A percentile compares a stretch with the other conserved stretches of the same genome.
Conservation (phyloP, 2,329 filamentous ascomycete genomes). For the Parascedosporium putredinis region DNA sequence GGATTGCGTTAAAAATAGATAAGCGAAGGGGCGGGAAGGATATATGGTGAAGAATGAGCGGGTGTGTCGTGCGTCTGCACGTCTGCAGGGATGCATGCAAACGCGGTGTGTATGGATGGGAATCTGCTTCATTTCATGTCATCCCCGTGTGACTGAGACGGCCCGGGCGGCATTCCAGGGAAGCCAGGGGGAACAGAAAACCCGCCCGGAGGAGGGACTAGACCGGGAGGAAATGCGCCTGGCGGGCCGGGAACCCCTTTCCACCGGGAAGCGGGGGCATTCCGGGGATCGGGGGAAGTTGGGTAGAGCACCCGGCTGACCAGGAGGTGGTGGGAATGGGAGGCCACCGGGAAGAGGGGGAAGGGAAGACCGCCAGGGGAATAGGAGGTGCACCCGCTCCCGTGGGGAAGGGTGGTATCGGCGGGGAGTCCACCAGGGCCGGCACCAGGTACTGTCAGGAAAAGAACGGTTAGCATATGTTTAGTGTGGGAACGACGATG, state of each 20-base stretch:
- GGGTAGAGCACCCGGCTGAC: slow-evolving; percentile 20
- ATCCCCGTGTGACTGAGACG: background rate
- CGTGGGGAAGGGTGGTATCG: slow-evolving; percentile 33
- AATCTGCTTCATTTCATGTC: slow-evolving; percentile 1
- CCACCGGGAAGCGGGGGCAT: slow-evolving; percentile 21
- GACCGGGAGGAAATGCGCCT: slow-evolving; percentile 13
- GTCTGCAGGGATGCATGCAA: no score
- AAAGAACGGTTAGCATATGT: background rate
- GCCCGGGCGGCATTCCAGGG: slow-evolving; percentile 12
- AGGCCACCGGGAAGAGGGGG: slow-evolving; percentile 22
- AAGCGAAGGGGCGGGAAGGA: no score
- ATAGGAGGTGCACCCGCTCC: slow-evolving; percentile 26
- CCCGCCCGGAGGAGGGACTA: no score
- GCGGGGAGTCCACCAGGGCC: slow-evolving; percentile 36
- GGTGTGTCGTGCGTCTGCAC: no score
- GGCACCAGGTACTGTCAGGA: slow-evolving; percentile 36
- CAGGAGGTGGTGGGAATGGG: slow-evolving; percentile 18
- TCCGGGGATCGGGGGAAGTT: slow-evolving; percentile 12
- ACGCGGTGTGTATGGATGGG: no score
- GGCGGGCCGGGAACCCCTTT: slow-evolving; percentile 16
- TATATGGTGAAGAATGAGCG: no score
- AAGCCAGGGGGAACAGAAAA: slow-evolving; percentile 11
- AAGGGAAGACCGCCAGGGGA: slow-evolving; percentile 33
- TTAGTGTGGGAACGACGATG: background rate
- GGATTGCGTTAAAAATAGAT: no score